Conservation (phyloP, 495 filamentous ascomycete species). For the Sabuloglossum arenarium region DNA sequence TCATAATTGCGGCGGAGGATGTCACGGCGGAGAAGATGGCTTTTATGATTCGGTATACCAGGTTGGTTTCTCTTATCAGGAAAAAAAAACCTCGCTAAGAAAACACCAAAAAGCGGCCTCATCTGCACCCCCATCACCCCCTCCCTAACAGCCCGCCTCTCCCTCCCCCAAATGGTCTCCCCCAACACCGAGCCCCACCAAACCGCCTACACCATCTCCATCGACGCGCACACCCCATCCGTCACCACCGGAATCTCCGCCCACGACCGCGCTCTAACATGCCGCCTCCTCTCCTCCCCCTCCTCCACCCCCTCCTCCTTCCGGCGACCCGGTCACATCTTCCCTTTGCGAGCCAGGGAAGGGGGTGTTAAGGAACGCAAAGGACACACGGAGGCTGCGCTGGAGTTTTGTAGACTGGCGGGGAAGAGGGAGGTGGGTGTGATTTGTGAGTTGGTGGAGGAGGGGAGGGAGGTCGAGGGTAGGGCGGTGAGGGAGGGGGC, state of each 20-base stretch:
- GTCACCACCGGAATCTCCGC: conserved; percentile 85
- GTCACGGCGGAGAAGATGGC: conserved; percentile 82
- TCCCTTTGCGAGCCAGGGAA: conserved; percentile 59
- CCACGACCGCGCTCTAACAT: conserved; percentile 67
- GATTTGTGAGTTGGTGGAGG: conserved; percentile 72
- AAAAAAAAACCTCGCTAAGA: neutral
- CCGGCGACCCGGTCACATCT: conserved; percentile 73
- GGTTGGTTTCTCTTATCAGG: conserved; percentile 15
- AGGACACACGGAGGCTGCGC: conserved; percentile 85
- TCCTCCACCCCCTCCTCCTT: conserved; percentile 35
- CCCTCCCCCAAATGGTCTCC: conserved; percentile 61
- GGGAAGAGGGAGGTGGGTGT: conserved; percentile 57
- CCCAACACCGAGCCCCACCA: conserved; percentile 66
- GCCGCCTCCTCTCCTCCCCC: conserved; percentile 54
- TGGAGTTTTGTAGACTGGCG: conserved; percentile 67
- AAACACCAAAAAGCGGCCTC: conserved; percentile 41
- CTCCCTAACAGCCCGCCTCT: conserved; percentile 38
- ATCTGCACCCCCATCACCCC: conserved; percentile 73
- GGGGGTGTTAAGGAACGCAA: conserved; percentile 61
- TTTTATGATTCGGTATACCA: conserved; percentile 76
- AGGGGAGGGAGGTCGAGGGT: conserved; percentile 39
- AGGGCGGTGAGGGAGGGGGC: conserved; percentile 36
- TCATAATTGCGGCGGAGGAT: conserved; percentile 79
- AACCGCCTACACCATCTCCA: conserved; percentile 79
- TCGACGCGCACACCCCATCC: conserved; percentile 53